phyloP scores from a whole-genome alignment of 176 grass and related monocot genomes.

The Oryza glumipatula region DNA sequence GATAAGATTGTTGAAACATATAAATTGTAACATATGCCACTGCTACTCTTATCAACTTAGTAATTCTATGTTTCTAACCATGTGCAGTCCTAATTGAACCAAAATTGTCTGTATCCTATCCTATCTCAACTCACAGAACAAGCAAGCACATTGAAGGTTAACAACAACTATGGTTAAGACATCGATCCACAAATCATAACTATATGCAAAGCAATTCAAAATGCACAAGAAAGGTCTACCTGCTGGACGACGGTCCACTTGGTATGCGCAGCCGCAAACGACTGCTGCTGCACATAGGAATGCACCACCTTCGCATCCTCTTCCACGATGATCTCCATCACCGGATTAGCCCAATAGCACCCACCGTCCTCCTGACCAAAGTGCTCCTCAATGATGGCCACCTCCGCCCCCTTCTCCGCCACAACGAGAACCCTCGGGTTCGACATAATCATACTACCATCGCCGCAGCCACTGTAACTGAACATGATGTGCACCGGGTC shows the following conservation, averaged over 20 bases:
- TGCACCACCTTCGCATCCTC: constrained; percentile 74
- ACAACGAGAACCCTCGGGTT: constrained; percentile 70
- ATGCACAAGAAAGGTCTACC: constrained; percentile 39
- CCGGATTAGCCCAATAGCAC: constrained; percentile 92
- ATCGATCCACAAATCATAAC: background rate
- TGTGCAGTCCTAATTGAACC: background rate
- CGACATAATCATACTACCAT: constrained; percentile 48
- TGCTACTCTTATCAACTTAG: background rate
- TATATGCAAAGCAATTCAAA: background rate
- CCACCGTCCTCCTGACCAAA: constrained; percentile 44
- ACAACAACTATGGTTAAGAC: background rate
- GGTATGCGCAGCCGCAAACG: constrained; percentile 71
- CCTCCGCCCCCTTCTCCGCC: constrained; percentile 60
- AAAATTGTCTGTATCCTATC: background rate
- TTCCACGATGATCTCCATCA: constrained; percentile 69
- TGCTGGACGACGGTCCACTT: constrained; percentile 85
- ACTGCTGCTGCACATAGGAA: constrained; percentile 84
- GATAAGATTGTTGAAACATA: constrained; percentile 6
- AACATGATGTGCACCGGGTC: constrained; percentile 68
- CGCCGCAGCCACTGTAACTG: constrained; percentile 24
- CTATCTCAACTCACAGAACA: background rate
- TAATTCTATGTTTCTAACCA: background rate
- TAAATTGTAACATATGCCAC: background rate
- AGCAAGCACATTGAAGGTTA: background rate
- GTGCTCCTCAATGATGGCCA: constrained; percentile 66